phyloP scores from a whole-genome alignment of 2,329 filamentous ascomycete species.

The Furcasterigmium sp. region DNA sequence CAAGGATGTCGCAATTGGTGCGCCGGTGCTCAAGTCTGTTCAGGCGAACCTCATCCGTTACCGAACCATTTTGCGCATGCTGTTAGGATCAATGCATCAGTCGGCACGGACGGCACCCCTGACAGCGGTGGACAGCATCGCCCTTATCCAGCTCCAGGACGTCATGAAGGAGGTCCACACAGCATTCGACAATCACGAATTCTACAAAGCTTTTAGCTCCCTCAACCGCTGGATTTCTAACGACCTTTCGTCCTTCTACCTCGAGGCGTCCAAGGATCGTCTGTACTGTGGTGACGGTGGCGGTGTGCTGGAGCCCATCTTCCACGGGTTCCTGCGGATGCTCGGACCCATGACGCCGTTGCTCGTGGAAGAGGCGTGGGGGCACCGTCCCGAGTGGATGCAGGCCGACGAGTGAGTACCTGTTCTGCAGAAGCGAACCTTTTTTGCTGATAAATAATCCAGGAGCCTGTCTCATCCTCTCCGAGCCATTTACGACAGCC shows the following conservation, averaged over 20 bases:
- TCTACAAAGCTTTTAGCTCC: conserved; percentile 67
- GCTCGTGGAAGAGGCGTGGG: conserved; percentile 85
- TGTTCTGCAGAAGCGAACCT: too few relatives aligned
- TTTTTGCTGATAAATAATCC: conserved; percentile 33
- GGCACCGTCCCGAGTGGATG: conserved; percentile 64
- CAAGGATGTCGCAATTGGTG: conserved; percentile 76
- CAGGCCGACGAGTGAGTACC: conserved; percentile 38
- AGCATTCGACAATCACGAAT: conserved; percentile 69
- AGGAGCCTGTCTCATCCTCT: conserved; percentile 28
- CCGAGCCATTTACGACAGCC: conserved; percentile 39
- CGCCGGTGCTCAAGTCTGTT: conserved; percentile 69
- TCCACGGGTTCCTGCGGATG: conserved; percentile 70
- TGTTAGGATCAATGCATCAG: conserved; percentile 69
- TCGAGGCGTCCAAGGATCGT: conserved; percentile 87
- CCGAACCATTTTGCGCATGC: conserved; percentile 83
- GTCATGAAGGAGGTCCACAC: conserved; percentile 59
- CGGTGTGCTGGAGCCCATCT: conserved; percentile 61
- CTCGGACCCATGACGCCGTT: conserved; percentile 76
- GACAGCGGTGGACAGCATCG: conserved; percentile 65
- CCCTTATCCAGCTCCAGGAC: conserved; percentile 66
- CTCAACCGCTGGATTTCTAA: conserved; percentile 78
- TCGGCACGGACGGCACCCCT: conserved; percentile 45
- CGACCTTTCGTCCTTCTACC: conserved; percentile 88
- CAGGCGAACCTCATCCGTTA: conserved; percentile 80
- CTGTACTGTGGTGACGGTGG: conserved; percentile 76